Evolutionary conservation across 106 monocot genomes (phyloP), one percentile per base, ranked within the genome.

Genomic region (Phalaenopsis equestris): DNA sequence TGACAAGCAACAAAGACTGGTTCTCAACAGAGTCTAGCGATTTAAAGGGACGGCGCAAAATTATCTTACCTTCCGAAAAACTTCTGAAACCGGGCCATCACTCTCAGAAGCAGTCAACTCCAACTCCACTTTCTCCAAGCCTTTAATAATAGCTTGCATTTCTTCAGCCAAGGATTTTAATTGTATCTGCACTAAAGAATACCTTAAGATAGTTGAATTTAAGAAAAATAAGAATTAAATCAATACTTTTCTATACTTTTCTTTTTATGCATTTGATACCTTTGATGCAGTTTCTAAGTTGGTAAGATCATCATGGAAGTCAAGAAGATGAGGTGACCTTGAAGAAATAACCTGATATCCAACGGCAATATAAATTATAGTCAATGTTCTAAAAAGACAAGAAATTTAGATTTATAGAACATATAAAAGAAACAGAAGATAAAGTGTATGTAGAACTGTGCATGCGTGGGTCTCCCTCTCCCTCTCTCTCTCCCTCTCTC

Each of bases 121-220:
- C 23, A 83, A 37, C 77, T 93, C 87, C 67, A 99, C 93, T 75
- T 93, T 99, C 76, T 99, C 94, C 70, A 99, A 75, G 1, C 98
- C 94, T 87, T 94, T 99, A 43, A 88, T 87, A 83, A 93, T 86
- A 17, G 98, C 94, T 90, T 99, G 94, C 94, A 94, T 99, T 93
- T 99, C 98, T 86, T 99, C 98, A 41, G 98, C 98, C 75, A 99
- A 83, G 8, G 86, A 84, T 75, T 99, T 99, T 78, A 99, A 81
- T 86, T 92, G 90, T 81, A 92, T 92, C 92, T 92, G 84, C 58
- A 56, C 15, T 41, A 61, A 70, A 39, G 38, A 70, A 70, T 37
- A 37, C 39, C 70, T 37, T 37, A 37, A 37, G 39, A 2, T 68
- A 68, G 37, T 68, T 68, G 37, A 36, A 68, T 70, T 39, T 37